A percentile compares a stretch with the other conserved stretches of the same genome.
Evolutionary conservation across 306 rosid genomes (phyloP).

Genomic region (Acacia melanoxylon): DNA sequence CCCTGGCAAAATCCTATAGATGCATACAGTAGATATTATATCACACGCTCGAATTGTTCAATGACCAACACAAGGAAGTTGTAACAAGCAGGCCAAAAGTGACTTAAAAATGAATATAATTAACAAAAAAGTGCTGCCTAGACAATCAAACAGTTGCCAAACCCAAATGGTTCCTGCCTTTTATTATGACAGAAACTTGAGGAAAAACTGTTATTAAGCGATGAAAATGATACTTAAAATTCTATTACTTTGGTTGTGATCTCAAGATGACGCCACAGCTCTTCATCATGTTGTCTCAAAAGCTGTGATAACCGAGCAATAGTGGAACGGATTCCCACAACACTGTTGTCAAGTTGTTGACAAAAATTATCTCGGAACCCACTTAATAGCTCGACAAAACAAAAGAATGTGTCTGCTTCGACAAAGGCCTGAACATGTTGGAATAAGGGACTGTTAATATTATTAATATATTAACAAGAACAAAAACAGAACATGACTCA

Average conservation of each 20-base stretch:
- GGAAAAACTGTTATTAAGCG: neutral
- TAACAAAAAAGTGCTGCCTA: neutral
- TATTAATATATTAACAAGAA: constrained; percentile 7
- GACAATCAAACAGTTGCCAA: neutral
- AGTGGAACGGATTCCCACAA: constrained; percentile 97
- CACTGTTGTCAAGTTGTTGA: constrained; percentile 98
- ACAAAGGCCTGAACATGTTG: constrained; percentile 72
- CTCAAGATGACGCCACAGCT: constrained; percentile 99
- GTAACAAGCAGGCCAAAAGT: constrained; percentile 1
- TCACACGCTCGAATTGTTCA: neutral
- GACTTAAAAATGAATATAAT: neutral
- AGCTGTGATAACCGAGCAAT: constrained; percentile 87
- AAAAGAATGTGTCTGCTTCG: constrained; percentile 97
- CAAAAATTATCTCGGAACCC: constrained; percentile 96
- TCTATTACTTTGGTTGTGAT: constrained; percentile 83
- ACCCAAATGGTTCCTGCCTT: constrained; percentile 20
- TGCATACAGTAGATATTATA: constrained; percentile 16
- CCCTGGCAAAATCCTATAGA: neutral
- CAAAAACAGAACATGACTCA: neutral
- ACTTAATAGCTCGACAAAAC: constrained; percentile 95
- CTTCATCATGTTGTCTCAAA: constrained; percentile 93
- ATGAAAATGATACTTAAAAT: constrained; percentile 13
- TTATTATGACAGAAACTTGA: neutral
- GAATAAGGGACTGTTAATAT: constrained; percentile 40
- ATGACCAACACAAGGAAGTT: neutral